Evolutionary conservation across 2,329 filamentous ascomycete genomes (phyloP).

Genomic region (Botrytis porri): DNA sequence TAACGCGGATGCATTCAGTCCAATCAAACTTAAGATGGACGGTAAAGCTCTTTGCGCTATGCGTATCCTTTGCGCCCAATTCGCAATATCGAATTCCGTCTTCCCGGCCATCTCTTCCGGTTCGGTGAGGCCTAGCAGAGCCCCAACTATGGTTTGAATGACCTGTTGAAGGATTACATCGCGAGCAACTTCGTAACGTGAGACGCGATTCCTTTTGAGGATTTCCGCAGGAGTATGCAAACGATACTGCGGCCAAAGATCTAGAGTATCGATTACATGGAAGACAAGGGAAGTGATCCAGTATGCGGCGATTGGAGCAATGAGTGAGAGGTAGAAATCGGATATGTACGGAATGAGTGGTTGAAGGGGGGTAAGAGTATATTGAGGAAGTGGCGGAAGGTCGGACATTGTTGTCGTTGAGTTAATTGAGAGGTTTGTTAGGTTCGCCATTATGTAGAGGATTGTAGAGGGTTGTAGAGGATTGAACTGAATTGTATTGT

Average conservation of each 20-base stretch:
- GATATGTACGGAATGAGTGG: conserved; percentile 74
- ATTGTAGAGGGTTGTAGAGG: background rate
- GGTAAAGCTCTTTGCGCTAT: conserved; percentile 78
- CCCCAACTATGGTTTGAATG: conserved; percentile 74
- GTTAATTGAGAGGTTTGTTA: conserved; percentile 43
- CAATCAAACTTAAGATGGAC: conserved; percentile 64
- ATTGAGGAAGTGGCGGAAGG: conserved; percentile 83
- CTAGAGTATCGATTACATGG: conserved; percentile 79
- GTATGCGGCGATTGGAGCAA: conserved; percentile 79
- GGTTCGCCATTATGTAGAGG: conserved; percentile 43
- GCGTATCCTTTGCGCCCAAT: conserved; percentile 83
- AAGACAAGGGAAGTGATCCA: conserved; percentile 80
- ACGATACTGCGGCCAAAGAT: conserved; percentile 86
- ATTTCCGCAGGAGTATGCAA: conserved; percentile 94
- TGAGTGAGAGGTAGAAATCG: conserved; percentile 74
- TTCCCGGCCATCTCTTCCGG: conserved; percentile 70
- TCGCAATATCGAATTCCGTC: conserved; percentile 80
- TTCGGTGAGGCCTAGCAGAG: conserved; percentile 68
- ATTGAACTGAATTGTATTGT: too few relatives aligned
- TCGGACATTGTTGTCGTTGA: conserved; percentile 46
- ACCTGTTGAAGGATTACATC: conserved; percentile 91
- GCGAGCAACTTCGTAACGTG: conserved; percentile 78
- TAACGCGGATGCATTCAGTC: conserved; percentile 71
- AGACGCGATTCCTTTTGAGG: conserved; percentile 82
- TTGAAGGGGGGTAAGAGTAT: conserved; percentile 66